Evolutionary conservation across 2,329 filamentous ascomycete genomes (phyloP), one percentile per base, ranked within the genome.

Genomic region (Aureobasidium vineae): DNA sequence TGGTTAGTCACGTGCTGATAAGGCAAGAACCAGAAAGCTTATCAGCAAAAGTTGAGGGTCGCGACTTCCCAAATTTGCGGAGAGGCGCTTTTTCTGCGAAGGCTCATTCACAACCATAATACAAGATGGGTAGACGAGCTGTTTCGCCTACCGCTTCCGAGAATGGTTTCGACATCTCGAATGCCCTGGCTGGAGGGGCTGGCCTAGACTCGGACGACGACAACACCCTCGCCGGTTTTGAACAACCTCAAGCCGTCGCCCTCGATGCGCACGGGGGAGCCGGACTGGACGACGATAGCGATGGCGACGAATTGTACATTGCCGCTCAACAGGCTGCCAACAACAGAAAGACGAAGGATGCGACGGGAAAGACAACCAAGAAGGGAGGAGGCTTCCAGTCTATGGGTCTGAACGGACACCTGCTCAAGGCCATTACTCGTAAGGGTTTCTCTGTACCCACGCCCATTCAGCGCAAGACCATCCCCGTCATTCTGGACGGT

Each of bases 401-500:
- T 54, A 97, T 99, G 93, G 87, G 90, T 67, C 81, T 98, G 66
- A 96, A 91, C 79, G 83, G 88, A 13, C 88, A 90, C 71, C 83
- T 99, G 5, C 83, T 99, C 28, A 95, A 96, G 75, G 92, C 95
- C 1, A 98, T 99, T 70, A 86, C 90, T 15, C 86, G 91, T 72
- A 99, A 98, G 79, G 96, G 95, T 19, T 99, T 97, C 79, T 92
- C 90, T 0, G 91, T 98, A 2, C 96, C 96, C 4, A 99, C 95
- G 0, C 95, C 95, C 0, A 99, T 99, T 77, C 95, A 99, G 81
- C 87, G 95, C 71, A 98, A 98, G 79, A 91, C 95, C 1, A 97
- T 99, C 56, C 96, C 95, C 4, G 82, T 98, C 65, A 87, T 99
- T 65, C 83, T 98, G 72, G 90, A 96, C 69, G 86, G 90, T 64